Conservation (phyloP, 306 rosid species). For the Trifolium fragiferum region DNA sequence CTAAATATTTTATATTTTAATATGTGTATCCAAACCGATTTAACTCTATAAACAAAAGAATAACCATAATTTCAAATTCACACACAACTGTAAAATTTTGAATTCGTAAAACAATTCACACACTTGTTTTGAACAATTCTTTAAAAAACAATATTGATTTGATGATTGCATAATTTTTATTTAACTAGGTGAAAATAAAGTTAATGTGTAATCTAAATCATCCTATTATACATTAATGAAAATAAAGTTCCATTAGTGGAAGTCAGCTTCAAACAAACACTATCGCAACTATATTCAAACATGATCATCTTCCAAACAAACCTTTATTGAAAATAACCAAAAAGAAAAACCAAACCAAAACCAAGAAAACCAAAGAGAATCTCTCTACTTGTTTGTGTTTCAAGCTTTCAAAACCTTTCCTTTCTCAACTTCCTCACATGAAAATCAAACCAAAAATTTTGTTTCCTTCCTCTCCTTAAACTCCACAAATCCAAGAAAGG, state of each 20-base stretch:
- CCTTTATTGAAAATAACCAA: slow-evolving; percentile 48
- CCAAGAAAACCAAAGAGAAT: slow-evolving; percentile 51
- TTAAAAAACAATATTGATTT: no score
- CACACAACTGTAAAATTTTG: no score
- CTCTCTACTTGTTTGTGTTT: slow-evolving; percentile 62
- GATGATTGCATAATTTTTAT: no score
- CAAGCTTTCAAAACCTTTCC: slow-evolving; percentile 47
- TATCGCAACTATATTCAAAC: slow-evolving; percentile 56
- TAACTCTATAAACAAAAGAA: no score
- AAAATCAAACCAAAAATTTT: slow-evolving; percentile 35
- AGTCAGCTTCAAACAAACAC: slow-evolving; percentile 61
- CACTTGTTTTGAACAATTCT: no score
- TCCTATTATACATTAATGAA: no score
- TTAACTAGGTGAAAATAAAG: no score
- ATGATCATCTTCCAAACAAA: slow-evolving; percentile 45
- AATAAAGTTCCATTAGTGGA: slow-evolving; percentile 34
- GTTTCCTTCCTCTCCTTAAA: slow-evolving; percentile 52
- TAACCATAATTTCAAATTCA: no score
- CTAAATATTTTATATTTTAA: no score
- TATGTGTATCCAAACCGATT: no score
- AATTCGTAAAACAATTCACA: no score
- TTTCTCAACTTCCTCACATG: slow-evolving; percentile 34
- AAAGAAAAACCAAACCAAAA: slow-evolving; percentile 50
- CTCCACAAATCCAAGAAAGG: slow-evolving; percentile 50
- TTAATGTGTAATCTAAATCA: no score